Percentiles rank a stretch among this genome's conserved stretches.
Conservation (phyloP, 2,329 filamentous ascomycete genomes). For the Epicoccum sorghinum region DNA sequence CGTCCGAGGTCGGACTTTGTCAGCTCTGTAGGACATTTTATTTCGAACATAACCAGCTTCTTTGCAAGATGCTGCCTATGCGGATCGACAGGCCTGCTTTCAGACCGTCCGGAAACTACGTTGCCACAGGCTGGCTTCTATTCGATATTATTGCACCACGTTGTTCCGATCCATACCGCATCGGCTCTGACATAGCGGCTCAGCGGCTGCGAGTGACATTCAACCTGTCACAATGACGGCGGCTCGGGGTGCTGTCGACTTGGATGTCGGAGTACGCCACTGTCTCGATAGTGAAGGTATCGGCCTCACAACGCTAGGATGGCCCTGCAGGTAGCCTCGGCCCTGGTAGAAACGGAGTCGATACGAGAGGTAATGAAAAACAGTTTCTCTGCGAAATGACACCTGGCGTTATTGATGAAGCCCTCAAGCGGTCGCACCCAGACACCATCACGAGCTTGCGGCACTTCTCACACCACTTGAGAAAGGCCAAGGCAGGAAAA, state of each 20-base stretch:
- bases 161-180: slow-evolving; percentile 31
- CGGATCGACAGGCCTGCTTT: slow-evolving; percentile 13
- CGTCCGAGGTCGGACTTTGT: slow-evolving; percentile 16
- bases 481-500: not conserved
- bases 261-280: not conserved
- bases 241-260: slow-evolving; percentile 4
- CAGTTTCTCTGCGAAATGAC: not conserved
- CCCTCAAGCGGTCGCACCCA: not conserved
- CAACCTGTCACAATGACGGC: not conserved
- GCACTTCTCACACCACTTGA: not conserved
- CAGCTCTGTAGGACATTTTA: not conserved
- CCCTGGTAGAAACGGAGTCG: not conserved
- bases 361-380: slow-evolving; percentile 1
- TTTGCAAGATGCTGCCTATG: not conserved
- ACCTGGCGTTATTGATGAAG: not conserved
- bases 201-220: slow-evolving; percentile 34
- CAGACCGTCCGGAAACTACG: slow-evolving; percentile 27
- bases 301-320: not conserved
- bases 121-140: slow-evolving; percentile 28
- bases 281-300: not conserved
- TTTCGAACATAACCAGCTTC: slow-evolving; percentile 1
- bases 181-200: slow-evolving; percentile 24
- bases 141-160: slow-evolving; percentile 30
- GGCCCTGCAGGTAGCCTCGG: not conserved
- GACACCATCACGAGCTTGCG: not conserved